These are phyloP conservation scores for Volvox carteri DNA, from an alignment of 163 green algal species.

Conservation along the genomic window DNA sequence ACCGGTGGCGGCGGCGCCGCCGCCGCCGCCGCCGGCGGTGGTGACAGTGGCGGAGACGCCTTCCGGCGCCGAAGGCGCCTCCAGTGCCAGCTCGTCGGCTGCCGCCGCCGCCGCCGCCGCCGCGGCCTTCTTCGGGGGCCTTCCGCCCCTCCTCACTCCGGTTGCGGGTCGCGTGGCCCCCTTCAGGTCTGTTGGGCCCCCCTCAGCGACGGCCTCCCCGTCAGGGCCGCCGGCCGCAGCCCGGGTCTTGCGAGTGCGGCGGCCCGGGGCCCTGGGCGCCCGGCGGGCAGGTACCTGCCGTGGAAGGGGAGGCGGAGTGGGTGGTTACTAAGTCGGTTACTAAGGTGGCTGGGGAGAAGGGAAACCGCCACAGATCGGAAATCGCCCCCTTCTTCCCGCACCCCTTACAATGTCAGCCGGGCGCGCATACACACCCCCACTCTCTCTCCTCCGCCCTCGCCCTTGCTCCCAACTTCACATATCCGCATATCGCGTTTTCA, in stretches of 20 bases:
- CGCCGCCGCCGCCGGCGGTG: not conserved
- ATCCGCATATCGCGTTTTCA: too few relatives aligned
- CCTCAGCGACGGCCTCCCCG: not conserved
- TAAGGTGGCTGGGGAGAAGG: not conserved
- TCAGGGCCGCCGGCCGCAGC: not conserved
- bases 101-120: not conserved
- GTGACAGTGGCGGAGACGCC: too few relatives aligned
- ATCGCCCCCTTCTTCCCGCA: not conserved
- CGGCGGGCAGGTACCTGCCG: constrained; percentile 2
- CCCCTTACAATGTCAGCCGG: too few relatives aligned
- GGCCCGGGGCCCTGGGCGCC: not conserved
- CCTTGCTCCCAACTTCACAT: not conserved
- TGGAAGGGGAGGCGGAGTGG: not conserved
- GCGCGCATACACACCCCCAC: not conserved
- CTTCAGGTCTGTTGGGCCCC: not conserved
- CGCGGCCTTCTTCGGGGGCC: not conserved
- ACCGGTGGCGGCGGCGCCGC: not conserved
- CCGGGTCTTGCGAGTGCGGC: not conserved
- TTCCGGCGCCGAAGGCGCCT: not conserved
- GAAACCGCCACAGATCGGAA: not conserved
- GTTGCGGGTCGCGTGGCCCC: not conserved
- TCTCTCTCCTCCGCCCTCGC: not conserved
- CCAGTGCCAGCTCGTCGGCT: not conserved
- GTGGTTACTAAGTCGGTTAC: not conserved
- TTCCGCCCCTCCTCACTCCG: not conserved